Percentiles rank a stretch among this genome's conserved stretches.
Conservation (phyloP, 1,284 basidiomycete genomes). For the Trametes pubescens region DNA sequence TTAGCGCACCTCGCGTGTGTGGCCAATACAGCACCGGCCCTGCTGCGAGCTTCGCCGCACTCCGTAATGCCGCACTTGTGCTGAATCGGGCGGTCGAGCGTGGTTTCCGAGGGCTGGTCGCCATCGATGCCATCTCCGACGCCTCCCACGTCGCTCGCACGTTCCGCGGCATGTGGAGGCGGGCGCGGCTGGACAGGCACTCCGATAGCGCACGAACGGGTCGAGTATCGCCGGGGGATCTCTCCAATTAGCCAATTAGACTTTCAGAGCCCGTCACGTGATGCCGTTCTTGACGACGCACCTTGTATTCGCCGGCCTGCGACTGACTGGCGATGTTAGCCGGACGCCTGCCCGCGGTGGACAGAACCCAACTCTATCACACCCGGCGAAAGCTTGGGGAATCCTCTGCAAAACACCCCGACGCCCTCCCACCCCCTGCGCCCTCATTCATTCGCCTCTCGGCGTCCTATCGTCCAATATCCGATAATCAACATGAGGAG, state of each 20-base stretch:
- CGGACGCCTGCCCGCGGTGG: conserved; percentile 16
- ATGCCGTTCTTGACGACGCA: conserved; percentile 24
- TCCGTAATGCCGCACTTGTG: conserved; percentile 20
- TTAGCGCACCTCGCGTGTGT: conserved; percentile 16
- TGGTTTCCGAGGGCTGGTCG: conserved; percentile 20
- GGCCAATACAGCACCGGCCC: conserved; percentile 22
- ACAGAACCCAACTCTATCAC: conserved; percentile 31
- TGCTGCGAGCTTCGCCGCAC: conserved; percentile 18
- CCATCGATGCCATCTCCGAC: conserved; percentile 26
- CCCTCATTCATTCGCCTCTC: conserved; percentile 28
- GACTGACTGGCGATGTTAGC: conserved; percentile 17
- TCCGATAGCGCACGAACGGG: conserved; percentile 22
- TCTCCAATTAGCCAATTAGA: conserved; percentile 33
- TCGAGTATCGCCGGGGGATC: conserved; percentile 27
- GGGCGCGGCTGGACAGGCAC: conserved; percentile 19
- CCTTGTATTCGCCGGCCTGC: conserved; percentile 16
- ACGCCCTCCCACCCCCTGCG: conserved; percentile 28
- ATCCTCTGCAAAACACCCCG: conserved; percentile 33
- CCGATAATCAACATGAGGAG: conserved; percentile 32
- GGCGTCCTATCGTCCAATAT: conserved; percentile 31
- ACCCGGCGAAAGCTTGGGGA: conserved; percentile 33
- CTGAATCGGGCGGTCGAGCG: conserved; percentile 22
- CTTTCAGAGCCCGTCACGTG: conserved; percentile 33
- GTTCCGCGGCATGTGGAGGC: conserved; percentile 18
- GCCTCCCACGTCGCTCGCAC: conserved; percentile 21